phyloP scores from a whole-genome alignment of 805 yeast genomes.

The Ogataea trehaloabstinens region DNA sequence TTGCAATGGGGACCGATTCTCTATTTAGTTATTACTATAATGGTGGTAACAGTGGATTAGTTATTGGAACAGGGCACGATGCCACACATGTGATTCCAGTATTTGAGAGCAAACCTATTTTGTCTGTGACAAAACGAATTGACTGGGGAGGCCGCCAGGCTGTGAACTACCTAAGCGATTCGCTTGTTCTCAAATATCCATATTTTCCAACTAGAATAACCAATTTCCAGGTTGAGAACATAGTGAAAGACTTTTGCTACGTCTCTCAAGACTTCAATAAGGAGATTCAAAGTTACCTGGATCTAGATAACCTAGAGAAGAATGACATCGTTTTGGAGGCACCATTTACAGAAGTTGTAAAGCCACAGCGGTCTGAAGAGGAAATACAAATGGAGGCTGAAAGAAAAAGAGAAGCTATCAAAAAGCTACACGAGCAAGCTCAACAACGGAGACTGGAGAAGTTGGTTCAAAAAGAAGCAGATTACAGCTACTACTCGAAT shows the following conservation, averaged over 20 bases:
- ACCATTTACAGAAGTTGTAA: conserved; percentile 65
- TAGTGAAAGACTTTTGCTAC: conserved; percentile 77
- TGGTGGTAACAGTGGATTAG: conserved; percentile 61
- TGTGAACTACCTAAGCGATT: conserved; percentile 56
- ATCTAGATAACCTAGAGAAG: conserved; percentile 59
- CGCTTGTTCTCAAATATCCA: conserved; percentile 82
- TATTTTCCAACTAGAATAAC: conserved; percentile 78
- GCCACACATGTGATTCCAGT: conserved; percentile 84
- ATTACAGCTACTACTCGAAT: conserved; percentile 64
- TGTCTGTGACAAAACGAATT: conserved; percentile 71
- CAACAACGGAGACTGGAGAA: conserved; percentile 80
- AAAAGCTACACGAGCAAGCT: conserved; percentile 89
- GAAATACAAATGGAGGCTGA: conserved; percentile 76
- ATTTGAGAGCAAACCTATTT: conserved; percentile 60
- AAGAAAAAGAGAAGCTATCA: conserved; percentile 80
- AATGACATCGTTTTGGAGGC: conserved; percentile 82
- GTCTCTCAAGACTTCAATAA: conserved; percentile 64
- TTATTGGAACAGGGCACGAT: conserved; percentile 80
- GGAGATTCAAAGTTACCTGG: conserved; percentile 58
- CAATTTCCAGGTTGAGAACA: conserved; percentile 57
- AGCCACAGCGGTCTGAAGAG: conserved; percentile 76
- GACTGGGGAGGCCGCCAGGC: conserved; percentile 90
- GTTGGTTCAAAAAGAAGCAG: conserved; percentile 75
- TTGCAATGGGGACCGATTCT: conserved; percentile 79
- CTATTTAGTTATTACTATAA: conserved; percentile 75